Evolutionary conservation across 192 early-diverging fungal species (phyloP), one percentile per base, ranked within the genome.

Genomic region (Pilaira anomala): DNA sequence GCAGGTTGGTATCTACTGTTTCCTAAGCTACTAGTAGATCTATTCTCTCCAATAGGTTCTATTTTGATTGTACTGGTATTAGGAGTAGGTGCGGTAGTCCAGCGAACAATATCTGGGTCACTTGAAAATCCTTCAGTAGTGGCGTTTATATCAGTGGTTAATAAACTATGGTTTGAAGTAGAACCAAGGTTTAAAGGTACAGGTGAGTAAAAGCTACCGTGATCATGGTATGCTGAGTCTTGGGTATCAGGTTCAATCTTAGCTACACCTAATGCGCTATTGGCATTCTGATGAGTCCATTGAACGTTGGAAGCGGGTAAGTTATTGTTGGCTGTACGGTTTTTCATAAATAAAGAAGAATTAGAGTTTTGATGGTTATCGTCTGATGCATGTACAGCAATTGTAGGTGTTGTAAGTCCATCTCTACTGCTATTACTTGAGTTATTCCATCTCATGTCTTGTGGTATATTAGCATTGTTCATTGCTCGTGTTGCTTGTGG

Each of bases 21-120:
- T 14, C 44, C 44, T 9, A 36, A 9, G 4, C 33, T 36, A 9
- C 2, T 36, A 0, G 33, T 9, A 3, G n/a, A 33, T 19, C 53
- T 29, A 21, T 33, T 26, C 19, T 55, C 53, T 19, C 14, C 25
- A 13, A 61, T 16, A 7, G 29, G n/a, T 18, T 29, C 41, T 16
- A 50, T 40, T 24, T 52, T 19, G 22, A 22, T 9, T 5, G 39
- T 41, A 7, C 21, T 46, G 4, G 24, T 24, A 8, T 25, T 16
- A 12, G n/a, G 11, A 5, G 11, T 30, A 36, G 65, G 24, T 3
- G 52, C 19, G 11, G 67, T 48, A n/a, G 60, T 69, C 67, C 67
- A 69, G 9, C 33, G 60, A 42, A 36, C 16, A 30, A 69, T 45
- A 40, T 69, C 67, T 2, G 67, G 67, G 28, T 69, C 67, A 19